Conservation (phyloP, 2,329 filamentous ascomycete genomes). For the Trichophyton mentagrophytes region DNA sequence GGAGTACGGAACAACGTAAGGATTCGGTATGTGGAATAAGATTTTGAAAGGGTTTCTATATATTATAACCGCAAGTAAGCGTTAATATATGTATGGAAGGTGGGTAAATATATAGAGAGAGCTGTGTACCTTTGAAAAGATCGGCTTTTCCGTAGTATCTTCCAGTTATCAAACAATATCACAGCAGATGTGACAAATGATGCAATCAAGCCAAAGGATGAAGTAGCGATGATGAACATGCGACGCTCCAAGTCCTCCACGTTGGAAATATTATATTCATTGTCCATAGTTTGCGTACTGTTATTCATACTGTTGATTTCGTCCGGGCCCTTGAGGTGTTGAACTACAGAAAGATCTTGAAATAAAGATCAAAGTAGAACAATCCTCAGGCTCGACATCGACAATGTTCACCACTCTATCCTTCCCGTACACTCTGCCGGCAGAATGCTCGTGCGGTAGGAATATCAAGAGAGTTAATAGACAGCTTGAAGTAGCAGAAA, state of each 20-base stretch:
- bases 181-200: conserved; percentile 10
- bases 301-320: neutral
- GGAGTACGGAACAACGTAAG: conserved; percentile 13
- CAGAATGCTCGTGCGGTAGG: neutral
- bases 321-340: neutral
- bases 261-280: conserved; percentile 8
- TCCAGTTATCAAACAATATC: conserved; percentile 13
- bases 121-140: neutral
- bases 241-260: conserved; percentile 11
- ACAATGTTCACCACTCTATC: neutral
- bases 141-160: neutral
- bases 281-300: neutral
- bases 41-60: neutral
- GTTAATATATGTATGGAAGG: neutral
- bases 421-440: neutral
- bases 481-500: neutral
- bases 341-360: neutral
- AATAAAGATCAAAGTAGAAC: neutral
- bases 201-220: conserved; percentile 13
- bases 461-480: neutral
- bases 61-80: neutral
- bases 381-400: neutral
- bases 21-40: conserved; percentile 10
- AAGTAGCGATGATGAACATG: conserved; percentile 13
- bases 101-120: neutral